phyloP scores from a whole-genome alignment of 2,329 filamentous ascomycete species.

The Colletotrichum limetticola region DNA sequence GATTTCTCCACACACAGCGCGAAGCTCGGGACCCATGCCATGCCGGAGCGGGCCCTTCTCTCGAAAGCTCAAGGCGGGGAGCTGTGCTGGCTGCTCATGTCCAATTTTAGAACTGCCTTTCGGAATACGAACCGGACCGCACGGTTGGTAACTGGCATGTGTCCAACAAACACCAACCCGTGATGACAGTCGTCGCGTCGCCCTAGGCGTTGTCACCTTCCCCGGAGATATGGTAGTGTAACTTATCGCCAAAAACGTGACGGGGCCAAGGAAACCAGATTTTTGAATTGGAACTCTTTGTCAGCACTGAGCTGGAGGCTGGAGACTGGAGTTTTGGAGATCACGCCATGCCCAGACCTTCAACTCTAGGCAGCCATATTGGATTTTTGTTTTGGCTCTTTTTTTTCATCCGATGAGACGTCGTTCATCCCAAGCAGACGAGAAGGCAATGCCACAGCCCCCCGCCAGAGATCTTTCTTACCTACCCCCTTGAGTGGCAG shows the following conservation, averaged over 20 bases:
- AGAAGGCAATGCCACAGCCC: not conserved
- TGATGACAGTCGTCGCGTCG: not conserved
- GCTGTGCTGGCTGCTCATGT: slow-evolving; percentile 6
- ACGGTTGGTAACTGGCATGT: slow-evolving; percentile 10
- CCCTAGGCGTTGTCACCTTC: not conserved
- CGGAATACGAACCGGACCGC: slow-evolving; percentile 26
- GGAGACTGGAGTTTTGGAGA: not conserved
- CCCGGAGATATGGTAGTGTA: not conserved
- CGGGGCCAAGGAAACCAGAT: too few relatives aligned
- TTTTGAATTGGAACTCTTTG: too few relatives aligned
- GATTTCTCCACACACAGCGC: slow-evolving; percentile 18
- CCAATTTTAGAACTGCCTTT: slow-evolving; percentile 28
- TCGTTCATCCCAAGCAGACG: slow-evolving; percentile 20
- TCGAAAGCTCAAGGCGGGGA: not conserved
- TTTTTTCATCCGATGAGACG: not conserved
- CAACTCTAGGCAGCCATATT: slow-evolving; percentile 1
- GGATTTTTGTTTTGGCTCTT: not conserved
- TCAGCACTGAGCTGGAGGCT: too few relatives aligned
- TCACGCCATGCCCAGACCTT: slow-evolving; percentile 1
- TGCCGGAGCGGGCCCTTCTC: slow-evolving; percentile 3
- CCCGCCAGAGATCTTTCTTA: slow-evolving; percentile 16
- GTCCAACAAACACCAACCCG: not conserved
- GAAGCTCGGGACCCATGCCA: not conserved
- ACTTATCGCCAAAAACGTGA: too few relatives aligned
- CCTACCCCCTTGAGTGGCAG: slow-evolving; percentile 3